phyloP scores from a whole-genome alignment of 2,329 filamentous ascomycete genomes.

The Arthrobotrys musiformis region DNA sequence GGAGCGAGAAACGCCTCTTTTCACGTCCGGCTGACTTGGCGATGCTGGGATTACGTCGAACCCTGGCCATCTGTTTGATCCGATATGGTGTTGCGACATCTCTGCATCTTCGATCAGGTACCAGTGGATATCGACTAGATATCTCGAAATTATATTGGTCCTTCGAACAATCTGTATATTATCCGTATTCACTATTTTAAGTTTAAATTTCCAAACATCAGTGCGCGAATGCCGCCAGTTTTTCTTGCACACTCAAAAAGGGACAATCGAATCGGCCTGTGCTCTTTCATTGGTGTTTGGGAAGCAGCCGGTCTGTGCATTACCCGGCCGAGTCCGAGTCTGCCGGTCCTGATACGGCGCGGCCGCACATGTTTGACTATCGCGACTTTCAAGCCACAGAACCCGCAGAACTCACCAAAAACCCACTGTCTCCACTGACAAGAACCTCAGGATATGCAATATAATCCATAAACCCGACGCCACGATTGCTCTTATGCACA shows the following conservation, averaged over 20 bases:
- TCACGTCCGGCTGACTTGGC: constrained; percentile 8
- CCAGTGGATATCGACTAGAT: background rate
- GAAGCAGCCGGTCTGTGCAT: background rate
- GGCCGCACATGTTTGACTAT: background rate
- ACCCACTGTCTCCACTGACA: background rate
- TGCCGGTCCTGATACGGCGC: constrained; percentile 12
- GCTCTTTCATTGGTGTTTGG: background rate
- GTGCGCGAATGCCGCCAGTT: background rate
- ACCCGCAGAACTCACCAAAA: background rate
- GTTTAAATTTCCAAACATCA: constrained; percentile 16
- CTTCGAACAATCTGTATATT: background rate
- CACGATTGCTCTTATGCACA: background rate
- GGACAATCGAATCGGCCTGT: background rate
- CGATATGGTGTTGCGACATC: constrained; percentile 15
- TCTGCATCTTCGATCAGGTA: background rate
- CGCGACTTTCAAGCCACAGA: constrained; percentile 16
- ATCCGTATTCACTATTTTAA: constrained; percentile 2
- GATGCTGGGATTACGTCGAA: background rate
- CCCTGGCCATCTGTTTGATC: background rate
- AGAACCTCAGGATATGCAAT: background rate
- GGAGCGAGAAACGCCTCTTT: constrained; percentile 54
- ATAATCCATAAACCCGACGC: background rate
- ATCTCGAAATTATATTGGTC: background rate
- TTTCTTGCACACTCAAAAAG: background rate
- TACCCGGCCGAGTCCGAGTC: constrained; percentile 5